phyloP scores from a whole-genome alignment of 306 rosid genomes.

The Pterocarpus santalinus region DNA sequence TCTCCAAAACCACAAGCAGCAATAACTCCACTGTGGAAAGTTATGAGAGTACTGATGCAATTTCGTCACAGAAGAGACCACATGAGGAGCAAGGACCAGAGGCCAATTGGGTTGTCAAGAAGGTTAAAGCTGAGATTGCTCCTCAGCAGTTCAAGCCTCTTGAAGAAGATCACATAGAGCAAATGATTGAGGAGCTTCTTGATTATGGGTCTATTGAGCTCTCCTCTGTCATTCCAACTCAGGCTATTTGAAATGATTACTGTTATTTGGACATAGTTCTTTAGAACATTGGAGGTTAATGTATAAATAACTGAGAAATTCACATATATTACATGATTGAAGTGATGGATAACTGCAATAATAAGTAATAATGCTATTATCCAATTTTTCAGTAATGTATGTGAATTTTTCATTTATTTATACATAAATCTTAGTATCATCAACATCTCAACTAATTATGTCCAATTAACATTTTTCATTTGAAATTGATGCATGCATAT shows the following conservation, averaged over 20 bases:
- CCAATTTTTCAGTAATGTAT: too few species aligned
- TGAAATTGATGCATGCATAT: too few species aligned
- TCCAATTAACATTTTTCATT: too few species aligned
- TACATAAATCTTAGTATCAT: too few species aligned
- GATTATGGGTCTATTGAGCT: constrained; percentile 76
- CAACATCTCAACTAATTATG: too few species aligned
- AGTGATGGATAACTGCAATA: too few species aligned
- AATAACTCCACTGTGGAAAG: constrained; percentile 25
- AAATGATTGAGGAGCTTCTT: constrained; percentile 79
- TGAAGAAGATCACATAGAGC: constrained; percentile 75
- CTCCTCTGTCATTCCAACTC: constrained; percentile 46
- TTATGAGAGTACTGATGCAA: background rate
- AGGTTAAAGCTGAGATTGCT: constrained; percentile 52
- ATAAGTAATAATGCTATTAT: too few species aligned
- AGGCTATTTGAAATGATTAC: constrained; percentile 1
- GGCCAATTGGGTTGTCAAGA: constrained; percentile 45
- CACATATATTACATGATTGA: too few species aligned
- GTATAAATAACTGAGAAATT: too few species aligned
- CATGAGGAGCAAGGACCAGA: constrained; percentile 39
- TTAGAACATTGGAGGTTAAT: too few species aligned
- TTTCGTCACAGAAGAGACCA: constrained; percentile 40
- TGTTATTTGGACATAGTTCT: too few species aligned
- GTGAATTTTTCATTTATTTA: too few species aligned
- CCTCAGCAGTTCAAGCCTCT: constrained; percentile 53
- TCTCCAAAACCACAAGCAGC: background rate